Evolutionary conservation across 148 eudicot species (phyloP).

Genomic region (Camellia japonica): DNA sequence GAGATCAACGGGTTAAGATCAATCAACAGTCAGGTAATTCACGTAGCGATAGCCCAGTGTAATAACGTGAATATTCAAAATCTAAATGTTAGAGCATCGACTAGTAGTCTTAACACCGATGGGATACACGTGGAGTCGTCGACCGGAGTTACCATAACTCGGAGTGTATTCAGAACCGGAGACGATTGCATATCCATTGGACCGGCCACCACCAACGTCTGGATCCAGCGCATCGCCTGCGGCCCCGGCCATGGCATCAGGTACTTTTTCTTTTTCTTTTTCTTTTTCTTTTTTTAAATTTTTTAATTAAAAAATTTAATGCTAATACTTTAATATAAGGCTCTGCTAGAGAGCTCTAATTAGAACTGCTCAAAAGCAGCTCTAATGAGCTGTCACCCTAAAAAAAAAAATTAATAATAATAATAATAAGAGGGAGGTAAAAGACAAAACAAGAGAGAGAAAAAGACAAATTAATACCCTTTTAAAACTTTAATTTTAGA

Average conservation of each 20-base stretch:
- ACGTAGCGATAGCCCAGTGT: slow-evolving; percentile 28
- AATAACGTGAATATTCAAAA: slow-evolving; percentile 21
- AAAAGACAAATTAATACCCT: no score
- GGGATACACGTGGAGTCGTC: slow-evolving; percentile 35
- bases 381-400: no score
- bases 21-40: slow-evolving; percentile 32
- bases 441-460: no score
- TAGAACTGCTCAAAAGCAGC: no score
- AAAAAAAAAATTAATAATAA: no score
- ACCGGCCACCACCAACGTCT: slow-evolving; percentile 28
- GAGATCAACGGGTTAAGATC: slow-evolving; percentile 25
- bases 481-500: no score
- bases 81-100: slow-evolving; percentile 23
- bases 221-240: slow-evolving; percentile 29
- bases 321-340: no score
- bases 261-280: background rate
- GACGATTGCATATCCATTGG: slow-evolving; percentile 44
- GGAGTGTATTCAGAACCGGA: slow-evolving; percentile 19
- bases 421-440: no score
- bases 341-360: no score
- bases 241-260: slow-evolving; percentile 44
- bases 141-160: slow-evolving; percentile 23
- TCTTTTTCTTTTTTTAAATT: no score
- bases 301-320: no score
- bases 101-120: slow-evolving; percentile 34